These are phyloP conservation scores for Saturnispora hagleri DNA, from an alignment of 805 yeast species.

Conservation along the genomic window DNA sequence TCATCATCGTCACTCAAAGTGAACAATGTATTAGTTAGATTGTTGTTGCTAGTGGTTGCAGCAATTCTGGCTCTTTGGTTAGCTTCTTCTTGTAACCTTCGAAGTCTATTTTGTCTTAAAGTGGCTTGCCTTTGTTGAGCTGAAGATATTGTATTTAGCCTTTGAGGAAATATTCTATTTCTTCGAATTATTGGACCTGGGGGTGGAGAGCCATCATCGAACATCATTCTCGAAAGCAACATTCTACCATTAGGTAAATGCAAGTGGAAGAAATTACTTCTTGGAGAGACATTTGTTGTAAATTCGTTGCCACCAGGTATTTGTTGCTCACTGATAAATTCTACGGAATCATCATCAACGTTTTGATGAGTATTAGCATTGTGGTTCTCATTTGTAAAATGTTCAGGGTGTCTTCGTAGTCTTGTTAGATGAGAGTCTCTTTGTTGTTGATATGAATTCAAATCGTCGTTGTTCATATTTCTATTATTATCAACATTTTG, in stretches of 20 bases:
- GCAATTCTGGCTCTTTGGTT: not conserved
- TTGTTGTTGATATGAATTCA: not conserved
- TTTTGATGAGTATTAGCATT: not conserved
- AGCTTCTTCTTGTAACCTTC: constrained; percentile 1
- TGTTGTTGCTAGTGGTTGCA: not conserved
- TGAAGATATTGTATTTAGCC: constrained; percentile 5
- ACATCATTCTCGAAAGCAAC: not conserved
- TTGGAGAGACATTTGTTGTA: not conserved
- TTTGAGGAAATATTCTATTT: not conserved
- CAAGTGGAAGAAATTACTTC: constrained; percentile 1
- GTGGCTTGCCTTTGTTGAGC: not conserved
- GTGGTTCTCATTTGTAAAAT: not conserved
- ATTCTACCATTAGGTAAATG: constrained; percentile 2
- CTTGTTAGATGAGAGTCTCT: not conserved
- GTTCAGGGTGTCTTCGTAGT: not conserved
- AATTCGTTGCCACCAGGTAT: constrained; percentile 11
- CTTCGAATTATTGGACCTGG: not conserved
- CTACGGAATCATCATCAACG: constrained; percentile 1
- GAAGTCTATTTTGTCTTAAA: constrained; percentile 1
- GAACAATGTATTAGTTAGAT: not conserved
- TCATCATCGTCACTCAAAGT: constrained; percentile 6
- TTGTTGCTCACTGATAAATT: constrained; percentile 16
- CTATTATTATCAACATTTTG: not conserved
- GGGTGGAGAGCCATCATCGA: not conserved
- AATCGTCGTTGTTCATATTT: not conserved